A percentile compares a stretch with the other conserved stretches of the same genome.
Evolutionary conservation across 208 protist genomes (phyloP).

Genomic region (Strigomonas oncopelti): DNA sequence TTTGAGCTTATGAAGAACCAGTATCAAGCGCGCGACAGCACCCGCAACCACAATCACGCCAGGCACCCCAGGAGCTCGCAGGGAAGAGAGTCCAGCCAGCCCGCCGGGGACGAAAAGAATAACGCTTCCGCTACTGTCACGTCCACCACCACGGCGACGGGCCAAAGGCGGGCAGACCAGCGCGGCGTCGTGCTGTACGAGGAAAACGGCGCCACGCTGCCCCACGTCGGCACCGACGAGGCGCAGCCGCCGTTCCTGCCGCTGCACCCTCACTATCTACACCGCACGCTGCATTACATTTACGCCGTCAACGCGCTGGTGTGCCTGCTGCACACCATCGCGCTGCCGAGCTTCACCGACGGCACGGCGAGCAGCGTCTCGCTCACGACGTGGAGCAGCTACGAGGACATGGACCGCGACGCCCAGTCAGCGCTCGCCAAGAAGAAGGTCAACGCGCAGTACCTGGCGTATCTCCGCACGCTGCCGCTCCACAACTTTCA

Average conservation of each 20-base stretch:
- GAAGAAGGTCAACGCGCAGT: not conserved
- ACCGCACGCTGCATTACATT: not conserved
- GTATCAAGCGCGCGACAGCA: too few species aligned
- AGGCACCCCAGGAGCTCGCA: not conserved
- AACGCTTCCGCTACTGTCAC: too few species aligned
- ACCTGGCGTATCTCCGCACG: not conserved
- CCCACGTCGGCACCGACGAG: not conserved
- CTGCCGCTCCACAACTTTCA: slow-evolving; percentile 7
- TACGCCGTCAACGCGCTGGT: not conserved
- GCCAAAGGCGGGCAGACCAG: not conserved
- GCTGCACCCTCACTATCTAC: not conserved
- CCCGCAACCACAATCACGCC: not conserved
- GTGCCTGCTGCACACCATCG: slow-evolving; percentile 1
- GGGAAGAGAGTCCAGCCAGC: not conserved
- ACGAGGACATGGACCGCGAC: not conserved
- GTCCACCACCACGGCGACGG: too few species aligned
- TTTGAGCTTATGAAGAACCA: not conserved
- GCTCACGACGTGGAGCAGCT: not conserved
- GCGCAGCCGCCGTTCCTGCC: not conserved
- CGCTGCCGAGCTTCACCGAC: not conserved
- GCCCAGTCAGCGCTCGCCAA: not conserved
- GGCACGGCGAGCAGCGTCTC: not conserved
- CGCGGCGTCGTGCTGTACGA: not conserved
- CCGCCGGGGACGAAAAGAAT: not conserved
- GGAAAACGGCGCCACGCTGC: not conserved